Percentiles rank a stretch among this genome's conserved stretches.
Conservation (phyloP, 805 yeast species). For the Jamesozyma gamospora region DNA sequence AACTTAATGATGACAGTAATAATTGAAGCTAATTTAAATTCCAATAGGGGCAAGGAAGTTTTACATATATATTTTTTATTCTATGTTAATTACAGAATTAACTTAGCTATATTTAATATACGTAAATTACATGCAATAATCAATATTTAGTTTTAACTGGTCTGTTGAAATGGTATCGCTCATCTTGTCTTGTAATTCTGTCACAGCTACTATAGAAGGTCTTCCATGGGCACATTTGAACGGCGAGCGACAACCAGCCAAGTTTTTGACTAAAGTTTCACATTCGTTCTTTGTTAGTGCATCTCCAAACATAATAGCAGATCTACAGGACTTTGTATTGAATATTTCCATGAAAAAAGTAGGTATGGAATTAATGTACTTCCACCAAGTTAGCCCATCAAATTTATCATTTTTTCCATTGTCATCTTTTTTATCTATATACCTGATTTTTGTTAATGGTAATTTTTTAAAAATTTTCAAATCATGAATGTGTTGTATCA, state of each 20-base stretch:
- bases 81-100: too few species aligned
- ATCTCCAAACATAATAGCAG: conserved; percentile 67
- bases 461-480: conserved; percentile 26
- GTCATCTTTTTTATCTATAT: not conserved
- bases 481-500: conserved; percentile 39
- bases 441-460: conserved; percentile 1
- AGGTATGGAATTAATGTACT: conserved; percentile 38
- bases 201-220: conserved; percentile 39
- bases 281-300: conserved; percentile 36
- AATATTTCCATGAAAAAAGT: conserved; percentile 38
- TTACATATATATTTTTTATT: too few species aligned
- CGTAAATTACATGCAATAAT: too few species aligned
- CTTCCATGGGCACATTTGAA: conserved; percentile 84
- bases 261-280: conserved; percentile 31
- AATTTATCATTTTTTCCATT: not conserved
- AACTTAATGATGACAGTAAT: too few species aligned
- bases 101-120: too few species aligned
- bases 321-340: conserved; percentile 56
- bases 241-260: conserved; percentile 47
- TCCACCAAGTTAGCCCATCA: conserved; percentile 31
- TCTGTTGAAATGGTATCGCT: not conserved
- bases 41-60: too few species aligned
- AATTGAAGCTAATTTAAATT: too few species aligned
- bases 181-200: not conserved
- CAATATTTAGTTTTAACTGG: too few species aligned